phyloP scores from a whole-genome alignment of 805 yeast genomes.

The Hanseniaspora valbyensis region DNA sequence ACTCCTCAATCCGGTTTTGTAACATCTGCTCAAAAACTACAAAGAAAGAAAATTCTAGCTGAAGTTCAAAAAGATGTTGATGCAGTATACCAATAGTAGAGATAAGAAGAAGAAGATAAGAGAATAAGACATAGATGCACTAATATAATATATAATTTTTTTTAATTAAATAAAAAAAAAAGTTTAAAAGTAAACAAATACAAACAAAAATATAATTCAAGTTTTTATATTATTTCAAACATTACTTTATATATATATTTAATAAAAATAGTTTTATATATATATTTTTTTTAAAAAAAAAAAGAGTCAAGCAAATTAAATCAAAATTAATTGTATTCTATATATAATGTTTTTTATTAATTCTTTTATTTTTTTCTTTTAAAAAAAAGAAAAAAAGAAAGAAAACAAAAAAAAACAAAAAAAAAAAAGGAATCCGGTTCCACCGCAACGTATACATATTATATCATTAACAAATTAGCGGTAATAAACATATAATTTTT shows the following conservation, averaged over 20 bases:
- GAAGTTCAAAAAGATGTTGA: constrained; percentile 60
- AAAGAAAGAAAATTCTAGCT: constrained; percentile 76
- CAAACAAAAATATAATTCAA: neutral
- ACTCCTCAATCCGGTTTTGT: constrained; percentile 92
- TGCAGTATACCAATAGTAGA: constrained; percentile 22
- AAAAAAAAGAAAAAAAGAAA: neutral
- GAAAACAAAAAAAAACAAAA: neutral
- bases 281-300: too few species aligned
- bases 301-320: too few species aligned
- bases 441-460: neutral
- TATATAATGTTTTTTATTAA: neutral
- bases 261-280: too few species aligned
- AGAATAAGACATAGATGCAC: neutral
- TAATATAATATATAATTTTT: neutral
- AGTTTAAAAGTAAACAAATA: neutral
- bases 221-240: too few species aligned
- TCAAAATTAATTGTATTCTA: too few species aligned
- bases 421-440: constrained; percentile 1
- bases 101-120: neutral
- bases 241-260: too few species aligned
- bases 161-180: neutral
- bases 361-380: neutral
- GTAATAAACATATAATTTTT: neutral
- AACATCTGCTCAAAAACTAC: constrained; percentile 91
- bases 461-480: too few species aligned